These are phyloP conservation scores for Tausonia pullulans DNA, from an alignment of 1,284 basidiomycete species.

Conservation along the genomic window DNA sequence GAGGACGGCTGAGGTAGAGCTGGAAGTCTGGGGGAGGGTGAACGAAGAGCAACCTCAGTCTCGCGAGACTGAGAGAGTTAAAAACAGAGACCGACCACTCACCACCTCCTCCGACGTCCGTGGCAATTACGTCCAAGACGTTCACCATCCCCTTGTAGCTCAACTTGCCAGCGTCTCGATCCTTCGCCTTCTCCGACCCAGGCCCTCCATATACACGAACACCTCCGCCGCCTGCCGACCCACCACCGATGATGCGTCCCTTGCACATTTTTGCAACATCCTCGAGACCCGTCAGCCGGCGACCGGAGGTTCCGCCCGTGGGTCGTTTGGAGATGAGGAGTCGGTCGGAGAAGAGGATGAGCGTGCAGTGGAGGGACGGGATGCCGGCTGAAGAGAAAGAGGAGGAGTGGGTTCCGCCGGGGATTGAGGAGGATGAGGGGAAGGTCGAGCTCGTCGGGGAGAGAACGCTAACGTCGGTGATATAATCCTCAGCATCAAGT, in stretches of 20 bases:
- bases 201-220: conserved; percentile 42
- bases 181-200: conserved; percentile 37
- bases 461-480: neutral
- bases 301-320: conserved; percentile 58
- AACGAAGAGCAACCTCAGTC: conserved; percentile 16
- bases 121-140: conserved; percentile 67
- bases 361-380: conserved; percentile 60
- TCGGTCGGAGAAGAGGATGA: conserved; percentile 93
- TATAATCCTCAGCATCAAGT: conserved; percentile 77
- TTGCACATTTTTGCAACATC: conserved; percentile 67
- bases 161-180: conserved; percentile 60
- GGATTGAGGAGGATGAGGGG: conserved; percentile 29
- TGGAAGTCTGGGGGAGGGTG: conserved; percentile 55
- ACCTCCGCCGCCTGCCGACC: conserved; percentile 25
- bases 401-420: conserved; percentile 15
- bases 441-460: conserved; percentile 23
- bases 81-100: conserved; percentile 25
- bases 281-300: conserved; percentile 68
- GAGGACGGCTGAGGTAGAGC: conserved; percentile 66
- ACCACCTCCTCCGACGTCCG: conserved; percentile 76
- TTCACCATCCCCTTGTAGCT: conserved; percentile 77
- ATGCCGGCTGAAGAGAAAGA: conserved; percentile 22
- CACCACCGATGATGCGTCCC: conserved; percentile 13
- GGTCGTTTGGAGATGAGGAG: conserved; percentile 84
- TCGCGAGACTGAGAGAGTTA: neutral